Evolutionary conservation across 2,329 filamentous ascomycete genomes (phyloP).

Genomic region (Laburnicola sp.): DNA sequence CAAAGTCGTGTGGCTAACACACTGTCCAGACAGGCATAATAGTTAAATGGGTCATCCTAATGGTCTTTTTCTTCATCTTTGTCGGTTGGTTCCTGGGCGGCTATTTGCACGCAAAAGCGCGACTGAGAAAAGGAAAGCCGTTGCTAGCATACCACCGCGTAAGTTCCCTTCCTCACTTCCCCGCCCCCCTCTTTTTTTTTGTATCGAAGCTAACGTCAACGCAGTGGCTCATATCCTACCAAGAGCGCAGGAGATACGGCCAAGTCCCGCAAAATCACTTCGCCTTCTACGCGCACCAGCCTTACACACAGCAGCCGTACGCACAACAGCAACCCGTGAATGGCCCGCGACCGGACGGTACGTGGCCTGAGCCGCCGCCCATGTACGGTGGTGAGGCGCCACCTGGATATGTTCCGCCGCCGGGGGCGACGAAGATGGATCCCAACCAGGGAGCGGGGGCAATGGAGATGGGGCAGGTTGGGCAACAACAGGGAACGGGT

Average conservation of each 20-base stretch:
- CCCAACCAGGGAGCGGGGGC: constrained; percentile 25
- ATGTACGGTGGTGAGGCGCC: constrained; percentile 42
- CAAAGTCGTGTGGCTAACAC: neutral
- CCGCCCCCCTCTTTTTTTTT: neutral
- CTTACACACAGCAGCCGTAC: no score
- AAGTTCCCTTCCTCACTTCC: constrained; percentile 15
- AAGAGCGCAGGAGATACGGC: constrained; percentile 40
- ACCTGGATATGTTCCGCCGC: constrained; percentile 39
- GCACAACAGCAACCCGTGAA: constrained; percentile 25
- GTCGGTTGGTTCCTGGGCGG: constrained; percentile 67
- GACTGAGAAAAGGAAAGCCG: constrained; percentile 66
- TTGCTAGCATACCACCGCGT: constrained; percentile 70
- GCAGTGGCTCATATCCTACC: constrained; percentile 50
- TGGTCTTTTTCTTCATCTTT: constrained; percentile 61
- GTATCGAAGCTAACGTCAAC: neutral
- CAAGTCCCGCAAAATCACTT: constrained; percentile 44
- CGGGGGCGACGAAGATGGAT: constrained; percentile 34
- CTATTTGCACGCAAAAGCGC: constrained; percentile 68
- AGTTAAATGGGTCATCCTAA: constrained; percentile 73
- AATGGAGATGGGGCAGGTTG: constrained; percentile 36
- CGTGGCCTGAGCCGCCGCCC: constrained; percentile 39
- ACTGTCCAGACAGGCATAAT: constrained; percentile 61
- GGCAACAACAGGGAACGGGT: constrained; percentile 18
- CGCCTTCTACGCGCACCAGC: constrained; percentile 40
- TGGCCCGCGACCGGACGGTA: constrained; percentile 25